phyloP scores from a whole-genome alignment of 768 basidiomycete genomes.

The Boletus rufocinnamomeus region DNA sequence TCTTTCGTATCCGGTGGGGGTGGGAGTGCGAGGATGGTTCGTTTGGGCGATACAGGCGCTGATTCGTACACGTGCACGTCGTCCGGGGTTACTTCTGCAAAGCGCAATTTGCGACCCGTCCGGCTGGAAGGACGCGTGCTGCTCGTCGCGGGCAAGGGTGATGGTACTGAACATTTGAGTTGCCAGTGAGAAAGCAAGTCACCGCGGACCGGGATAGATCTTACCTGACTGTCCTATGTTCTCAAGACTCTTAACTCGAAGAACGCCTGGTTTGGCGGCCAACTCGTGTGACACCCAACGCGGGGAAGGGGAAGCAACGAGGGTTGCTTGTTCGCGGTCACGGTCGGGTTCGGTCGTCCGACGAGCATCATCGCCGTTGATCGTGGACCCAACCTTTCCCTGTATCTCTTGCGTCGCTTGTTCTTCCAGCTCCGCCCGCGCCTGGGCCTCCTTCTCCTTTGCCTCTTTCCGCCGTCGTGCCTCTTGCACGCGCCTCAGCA shows the following conservation, averaged over 20 bases:
- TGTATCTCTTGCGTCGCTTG: neutral
- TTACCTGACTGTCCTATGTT: slow-evolving; percentile 27
- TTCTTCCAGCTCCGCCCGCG: neutral
- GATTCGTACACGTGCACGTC: slow-evolving; percentile 86
- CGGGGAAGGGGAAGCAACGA: slow-evolving; percentile 17
- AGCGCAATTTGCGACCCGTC: slow-evolving; percentile 59
- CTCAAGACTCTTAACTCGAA: slow-evolving; percentile 35
- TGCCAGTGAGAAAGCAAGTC: neutral
- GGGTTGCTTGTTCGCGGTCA: neutral
- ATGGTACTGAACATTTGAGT: slow-evolving; percentile 35
- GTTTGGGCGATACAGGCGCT: slow-evolving; percentile 74
- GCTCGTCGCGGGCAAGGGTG: slow-evolving; percentile 45
- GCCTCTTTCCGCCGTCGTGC: slow-evolving; percentile 22
- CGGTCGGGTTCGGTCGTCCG: neutral
- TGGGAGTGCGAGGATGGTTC: slow-evolving; percentile 55
- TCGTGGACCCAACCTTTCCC: neutral
- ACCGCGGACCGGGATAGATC: neutral
- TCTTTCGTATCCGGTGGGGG: slow-evolving; percentile 34
- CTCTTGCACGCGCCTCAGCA: slow-evolving; percentile 46
- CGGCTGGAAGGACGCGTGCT: slow-evolving; percentile 63
- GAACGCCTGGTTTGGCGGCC: slow-evolving; percentile 25
- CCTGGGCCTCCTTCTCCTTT: neutral
- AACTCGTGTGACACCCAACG: slow-evolving; percentile 13
- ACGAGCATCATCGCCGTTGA: neutral
- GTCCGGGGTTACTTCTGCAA: slow-evolving; percentile 71